Conservation (phyloP, 2,329 filamentous ascomycete species). For the Ophiostoma australiae region DNA sequence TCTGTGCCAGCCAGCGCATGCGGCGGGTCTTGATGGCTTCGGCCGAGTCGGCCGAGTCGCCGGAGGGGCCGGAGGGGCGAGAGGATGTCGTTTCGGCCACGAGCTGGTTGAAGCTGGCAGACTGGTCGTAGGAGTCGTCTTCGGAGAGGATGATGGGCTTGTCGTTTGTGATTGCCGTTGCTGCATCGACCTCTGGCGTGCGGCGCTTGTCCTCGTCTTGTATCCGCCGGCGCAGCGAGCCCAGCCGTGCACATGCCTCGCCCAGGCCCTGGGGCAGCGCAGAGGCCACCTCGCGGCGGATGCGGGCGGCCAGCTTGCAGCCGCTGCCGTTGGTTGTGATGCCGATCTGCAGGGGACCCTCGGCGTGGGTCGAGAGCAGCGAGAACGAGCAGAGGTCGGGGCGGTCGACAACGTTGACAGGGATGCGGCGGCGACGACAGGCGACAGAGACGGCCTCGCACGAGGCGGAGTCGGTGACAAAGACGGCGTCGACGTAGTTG, state of each 20-base stretch:
- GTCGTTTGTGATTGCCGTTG: conserved; percentile 30
- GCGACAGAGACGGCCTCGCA: conserved; percentile 56
- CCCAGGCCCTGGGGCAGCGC: conserved; percentile 73
- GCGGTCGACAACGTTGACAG: conserved; percentile 86
- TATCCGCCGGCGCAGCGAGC: conserved; percentile 64
- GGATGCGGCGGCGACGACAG: conserved; percentile 76
- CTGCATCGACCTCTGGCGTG: not conserved
- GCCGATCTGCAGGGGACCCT: conserved; percentile 89
- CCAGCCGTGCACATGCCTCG: conserved; percentile 69
- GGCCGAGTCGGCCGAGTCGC: conserved; percentile 1
- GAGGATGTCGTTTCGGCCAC: conserved; percentile 53
- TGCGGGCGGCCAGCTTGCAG: conserved; percentile 85
- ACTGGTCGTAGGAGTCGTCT: conserved; percentile 66
- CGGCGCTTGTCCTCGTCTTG: conserved; percentile 37
- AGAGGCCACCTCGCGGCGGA: conserved; percentile 81
- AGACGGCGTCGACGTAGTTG: conserved; percentile 81
- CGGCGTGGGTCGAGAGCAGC: conserved; percentile 79
- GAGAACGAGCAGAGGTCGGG: conserved; percentile 84
- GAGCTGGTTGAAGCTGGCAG: conserved; percentile 76
- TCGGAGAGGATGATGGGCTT: conserved; percentile 29
- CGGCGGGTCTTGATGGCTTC: conserved; percentile 63
- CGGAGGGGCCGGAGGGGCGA: conserved; percentile 62
- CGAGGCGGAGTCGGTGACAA: conserved; percentile 57
- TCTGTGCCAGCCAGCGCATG: conserved; percentile 89
- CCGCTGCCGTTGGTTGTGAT: conserved; percentile 93